These are phyloP conservation scores for Eucalyptus cladocalyx DNA, from an alignment of 345 rosid genomes.

Conservation along the genomic window DNA sequence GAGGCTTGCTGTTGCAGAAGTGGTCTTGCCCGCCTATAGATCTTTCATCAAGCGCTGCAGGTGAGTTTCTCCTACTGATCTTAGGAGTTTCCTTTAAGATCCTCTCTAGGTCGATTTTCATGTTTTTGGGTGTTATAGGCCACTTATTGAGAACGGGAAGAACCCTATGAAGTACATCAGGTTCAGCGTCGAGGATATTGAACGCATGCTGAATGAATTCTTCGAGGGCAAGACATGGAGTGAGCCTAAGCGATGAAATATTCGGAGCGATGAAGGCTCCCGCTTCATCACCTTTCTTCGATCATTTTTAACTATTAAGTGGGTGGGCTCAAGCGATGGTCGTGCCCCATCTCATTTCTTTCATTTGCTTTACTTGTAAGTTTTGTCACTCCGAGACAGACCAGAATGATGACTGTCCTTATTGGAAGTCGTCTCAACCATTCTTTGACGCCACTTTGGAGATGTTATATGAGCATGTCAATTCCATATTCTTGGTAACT, in stretches of 20 bases:
- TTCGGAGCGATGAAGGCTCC: neutral
- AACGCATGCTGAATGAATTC: slow-evolving; percentile 84
- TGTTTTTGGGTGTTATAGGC: slow-evolving; percentile 26
- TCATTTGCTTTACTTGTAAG: neutral
- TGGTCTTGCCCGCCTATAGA: slow-evolving; percentile 89
- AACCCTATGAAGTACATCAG: slow-evolving; percentile 77
- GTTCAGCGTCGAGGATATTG: slow-evolving; percentile 70
- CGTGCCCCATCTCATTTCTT: neutral
- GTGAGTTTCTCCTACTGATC: slow-evolving; percentile 14
- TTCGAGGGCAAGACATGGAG: slow-evolving; percentile 86
- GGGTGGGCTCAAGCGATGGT: neutral
- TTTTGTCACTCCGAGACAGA: neutral
- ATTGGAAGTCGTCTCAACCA: neutral
- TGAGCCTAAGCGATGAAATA: slow-evolving; percentile 57
- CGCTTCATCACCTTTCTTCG: neutral
- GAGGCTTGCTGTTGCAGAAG: slow-evolving; percentile 95
- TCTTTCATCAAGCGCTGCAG: slow-evolving; percentile 84
- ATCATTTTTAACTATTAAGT: neutral
- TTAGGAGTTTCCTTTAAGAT: neutral
- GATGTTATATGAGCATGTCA: neutral
- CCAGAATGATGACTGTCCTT: neutral
- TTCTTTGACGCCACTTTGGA: neutral
- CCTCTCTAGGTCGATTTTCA: neutral
- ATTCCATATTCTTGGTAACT: neutral
- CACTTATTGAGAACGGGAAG: slow-evolving; percentile 77